Conservation (phyloP, 768 basidiomycete species). For the Podaxis sp. region DNA sequence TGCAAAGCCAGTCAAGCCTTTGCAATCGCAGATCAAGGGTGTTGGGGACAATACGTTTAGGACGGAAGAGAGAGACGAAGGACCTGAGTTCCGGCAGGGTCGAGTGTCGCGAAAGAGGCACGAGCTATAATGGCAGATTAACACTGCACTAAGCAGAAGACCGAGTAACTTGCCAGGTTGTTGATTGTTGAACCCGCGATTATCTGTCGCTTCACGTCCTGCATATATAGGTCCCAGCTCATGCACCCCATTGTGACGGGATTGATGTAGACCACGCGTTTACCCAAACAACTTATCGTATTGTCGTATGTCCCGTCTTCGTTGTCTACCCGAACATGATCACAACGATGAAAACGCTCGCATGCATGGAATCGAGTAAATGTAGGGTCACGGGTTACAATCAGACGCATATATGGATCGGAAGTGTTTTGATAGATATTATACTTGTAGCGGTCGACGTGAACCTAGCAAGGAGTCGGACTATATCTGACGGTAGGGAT, state of each 20-base stretch:
- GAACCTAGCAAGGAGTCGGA: conserved; percentile 52
- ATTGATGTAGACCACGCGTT: conserved; percentile 80
- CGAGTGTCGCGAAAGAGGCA: conserved; percentile 86
- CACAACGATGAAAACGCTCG: conserved; percentile 78
- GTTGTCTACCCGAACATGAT: conserved; percentile 51
- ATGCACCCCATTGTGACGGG: conserved; percentile 67
- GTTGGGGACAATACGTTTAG: conserved; percentile 77
- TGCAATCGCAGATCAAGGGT: conserved; percentile 54
- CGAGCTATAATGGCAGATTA: conserved; percentile 47
- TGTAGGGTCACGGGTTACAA: conserved; percentile 60
- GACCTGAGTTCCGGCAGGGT: conserved; percentile 80
- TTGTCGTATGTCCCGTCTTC: conserved; percentile 27
- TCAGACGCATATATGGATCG: conserved; percentile 60
- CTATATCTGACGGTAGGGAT: neutral
- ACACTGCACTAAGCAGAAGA: neutral
- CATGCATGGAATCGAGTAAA: conserved; percentile 91
- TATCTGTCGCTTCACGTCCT: conserved; percentile 40
- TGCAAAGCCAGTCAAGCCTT: conserved; percentile 72
- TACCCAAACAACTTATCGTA: conserved; percentile 43
- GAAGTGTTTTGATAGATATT: conserved; percentile 56
- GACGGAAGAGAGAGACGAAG: conserved; percentile 82
- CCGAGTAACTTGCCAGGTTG: conserved; percentile 54
- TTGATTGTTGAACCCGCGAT: conserved; percentile 45
- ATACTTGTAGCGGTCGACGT: conserved; percentile 88
- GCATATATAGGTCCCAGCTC: conserved; percentile 51